A percentile compares a stretch with the other conserved stretches of the same genome.
Evolutionary conservation across 495 filamentous ascomycete genomes (phyloP).

Genomic region (Neurospora sp.): DNA sequence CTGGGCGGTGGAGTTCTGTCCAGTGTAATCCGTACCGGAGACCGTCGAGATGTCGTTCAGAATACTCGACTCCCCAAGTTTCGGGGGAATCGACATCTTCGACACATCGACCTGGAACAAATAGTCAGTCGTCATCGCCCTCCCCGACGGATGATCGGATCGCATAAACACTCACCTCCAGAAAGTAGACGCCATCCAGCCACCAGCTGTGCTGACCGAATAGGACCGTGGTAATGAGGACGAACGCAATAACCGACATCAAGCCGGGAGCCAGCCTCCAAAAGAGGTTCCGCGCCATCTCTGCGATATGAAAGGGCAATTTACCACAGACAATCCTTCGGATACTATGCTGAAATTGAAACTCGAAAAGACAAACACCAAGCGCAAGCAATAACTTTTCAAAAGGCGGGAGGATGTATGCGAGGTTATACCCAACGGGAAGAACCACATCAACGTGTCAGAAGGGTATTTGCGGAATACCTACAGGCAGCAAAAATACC

Average conservation of each 20-base stretch:
- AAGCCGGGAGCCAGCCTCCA: slow-evolving; percentile 9
- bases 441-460: background rate
- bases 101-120: slow-evolving; percentile 18
- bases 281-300: slow-evolving; percentile 7
- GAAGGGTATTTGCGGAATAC: background rate
- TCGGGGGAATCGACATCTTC: slow-evolving; percentile 17
- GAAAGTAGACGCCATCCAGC: slow-evolving; percentile 14
- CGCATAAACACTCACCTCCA: slow-evolving; percentile 16
- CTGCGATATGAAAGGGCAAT: background rate
- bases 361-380: background rate
- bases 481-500: background rate
- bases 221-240: slow-evolving; percentile 18
- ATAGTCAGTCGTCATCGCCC: background rate
- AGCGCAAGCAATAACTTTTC: background rate
- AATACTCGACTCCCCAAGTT: slow-evolving; percentile 20
- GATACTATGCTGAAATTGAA: background rate
- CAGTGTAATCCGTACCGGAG: slow-evolving; percentile 23
- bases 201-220: slow-evolving; percentile 17
- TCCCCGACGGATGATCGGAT: background rate
- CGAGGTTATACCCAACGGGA: background rate
- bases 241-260: slow-evolving; percentile 17
- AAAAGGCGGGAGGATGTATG: background rate
- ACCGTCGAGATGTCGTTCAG: slow-evolving; percentile 21
- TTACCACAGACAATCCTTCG: background rate
- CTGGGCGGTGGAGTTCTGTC: slow-evolving; percentile 14